Percentiles rank a stretch among this genome's conserved stretches.
Evolutionary conservation across 768 basidiomycete genomes (phyloP).

Genomic region (Boletus huronensis): DNA sequence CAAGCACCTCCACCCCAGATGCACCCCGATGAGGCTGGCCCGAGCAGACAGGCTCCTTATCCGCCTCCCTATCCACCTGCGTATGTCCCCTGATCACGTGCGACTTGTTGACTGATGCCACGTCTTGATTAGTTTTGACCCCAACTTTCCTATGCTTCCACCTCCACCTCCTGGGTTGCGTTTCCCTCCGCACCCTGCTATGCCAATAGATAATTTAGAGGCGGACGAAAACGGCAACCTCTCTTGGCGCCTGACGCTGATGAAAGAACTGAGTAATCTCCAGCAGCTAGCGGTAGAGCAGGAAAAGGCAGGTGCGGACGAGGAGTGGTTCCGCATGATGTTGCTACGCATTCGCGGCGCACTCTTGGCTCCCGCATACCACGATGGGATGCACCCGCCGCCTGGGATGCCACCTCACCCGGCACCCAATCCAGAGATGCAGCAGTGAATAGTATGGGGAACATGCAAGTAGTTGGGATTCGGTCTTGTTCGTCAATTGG

Average conservation of each 20-base stretch:
- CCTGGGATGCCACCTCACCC: conserved; percentile 37
- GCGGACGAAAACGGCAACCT: conserved; percentile 76
- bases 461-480: background rate
- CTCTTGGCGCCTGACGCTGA: conserved; percentile 76
- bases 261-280: conserved; percentile 74
- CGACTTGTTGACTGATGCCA: conserved; percentile 1
- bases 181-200: conserved; percentile 51
- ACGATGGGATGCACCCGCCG: conserved; percentile 37
- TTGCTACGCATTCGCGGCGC: conserved; percentile 71
- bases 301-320: conserved; percentile 75
- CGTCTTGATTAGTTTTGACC: conserved; percentile 56
- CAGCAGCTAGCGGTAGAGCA: conserved; percentile 77
- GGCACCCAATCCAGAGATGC: conserved; percentile 34
- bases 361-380: conserved; percentile 51
- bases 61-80: conserved; percentile 61
- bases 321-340: conserved; percentile 88
- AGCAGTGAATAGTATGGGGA: conserved; percentile 13
- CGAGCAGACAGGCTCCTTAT: conserved; percentile 56
- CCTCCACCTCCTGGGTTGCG: conserved; percentile 51
- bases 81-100: conserved; percentile 25
- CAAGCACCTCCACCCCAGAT: conserved; percentile 46
- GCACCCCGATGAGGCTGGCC: conserved; percentile 56
- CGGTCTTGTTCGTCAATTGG: background rate
- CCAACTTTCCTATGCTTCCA: conserved; percentile 65
- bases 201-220: conserved; percentile 70